Evolutionary conservation across 1,139 yeast genomes (phyloP).

Genomic region (Pichia sp.): DNA sequence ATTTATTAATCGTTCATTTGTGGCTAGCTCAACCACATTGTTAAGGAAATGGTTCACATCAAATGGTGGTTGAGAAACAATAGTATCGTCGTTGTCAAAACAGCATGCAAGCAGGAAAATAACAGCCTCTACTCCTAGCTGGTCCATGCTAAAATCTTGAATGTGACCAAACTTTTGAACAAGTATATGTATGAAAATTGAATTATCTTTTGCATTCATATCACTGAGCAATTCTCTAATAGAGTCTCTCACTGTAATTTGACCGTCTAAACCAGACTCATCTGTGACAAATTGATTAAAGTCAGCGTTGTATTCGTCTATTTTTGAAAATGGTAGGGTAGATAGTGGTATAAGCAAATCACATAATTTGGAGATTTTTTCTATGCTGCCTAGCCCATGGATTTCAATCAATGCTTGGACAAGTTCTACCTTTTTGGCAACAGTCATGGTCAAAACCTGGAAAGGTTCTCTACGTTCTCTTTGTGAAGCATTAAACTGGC

Average conservation of each 20-base stretch:
- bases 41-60: conserved; percentile 15
- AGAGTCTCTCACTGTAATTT: conserved; percentile 49
- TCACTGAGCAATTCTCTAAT: conserved; percentile 48
- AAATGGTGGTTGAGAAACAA: conserved; percentile 25
- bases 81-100: conserved; percentile 44
- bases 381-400: conserved; percentile 6
- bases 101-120: conserved; percentile 41
- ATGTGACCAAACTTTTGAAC: conserved; percentile 20
- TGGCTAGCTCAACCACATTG: conserved; percentile 12
- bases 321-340: conserved; percentile 25
- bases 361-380: conserved; percentile 26
- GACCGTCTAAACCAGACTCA: conserved; percentile 60
- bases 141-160: conserved; percentile 2
- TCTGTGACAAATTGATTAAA: conserved; percentile 67
- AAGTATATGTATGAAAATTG: conserved; percentile 30
- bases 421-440: conserved; percentile 22
- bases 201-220: conserved; percentile 38
- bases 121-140: conserved; percentile 36
- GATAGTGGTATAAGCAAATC: conserved; percentile 21
- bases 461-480: conserved; percentile 26
- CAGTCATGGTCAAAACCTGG: conserved; percentile 19
- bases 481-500: conserved; percentile 21
- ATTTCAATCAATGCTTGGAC: conserved; percentile 25
- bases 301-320: conserved; percentile 45
- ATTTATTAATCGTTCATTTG: conserved; percentile 10